Percentiles rank a stretch among this genome's conserved stretches.
These are phyloP conservation scores for Pontederia paniculata DNA, from an alignment of 176 grass and related monocot species.

Conservation along the genomic window DNA sequence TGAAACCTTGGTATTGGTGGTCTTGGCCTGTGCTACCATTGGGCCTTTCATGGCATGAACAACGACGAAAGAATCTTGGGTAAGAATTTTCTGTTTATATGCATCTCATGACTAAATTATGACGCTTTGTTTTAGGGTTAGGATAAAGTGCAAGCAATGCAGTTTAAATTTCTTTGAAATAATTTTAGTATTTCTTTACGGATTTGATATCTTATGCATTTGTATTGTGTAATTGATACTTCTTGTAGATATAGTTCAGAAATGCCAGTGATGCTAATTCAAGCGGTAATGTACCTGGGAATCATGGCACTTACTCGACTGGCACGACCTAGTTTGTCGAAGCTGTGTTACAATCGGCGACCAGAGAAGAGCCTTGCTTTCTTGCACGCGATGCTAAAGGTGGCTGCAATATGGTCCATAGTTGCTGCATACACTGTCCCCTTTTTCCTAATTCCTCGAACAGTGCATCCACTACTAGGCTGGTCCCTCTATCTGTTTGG, in stretches of 20 bases:
- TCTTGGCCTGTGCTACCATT: constrained; percentile 94
- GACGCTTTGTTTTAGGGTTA: too few relatives aligned
- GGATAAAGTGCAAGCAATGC: too few relatives aligned
- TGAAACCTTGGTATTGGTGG: constrained; percentile 99
- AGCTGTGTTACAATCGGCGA: constrained; percentile 67
- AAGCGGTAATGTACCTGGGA: constrained; percentile 47
- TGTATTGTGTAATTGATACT: not conserved
- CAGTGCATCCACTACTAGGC: constrained; percentile 76
- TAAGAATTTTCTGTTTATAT: constrained; percentile 24
- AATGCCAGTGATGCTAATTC: constrained; percentile 61
- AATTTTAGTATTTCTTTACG: not conserved
- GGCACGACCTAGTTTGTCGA: constrained; percentile 58
- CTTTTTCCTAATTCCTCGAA: constrained; percentile 84
- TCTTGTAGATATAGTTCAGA: constrained; percentile 70
- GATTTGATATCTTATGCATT: not conserved
- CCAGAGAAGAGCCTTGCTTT: constrained; percentile 54
- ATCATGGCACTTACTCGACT: constrained; percentile 57
- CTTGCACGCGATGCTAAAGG: constrained; percentile 61
- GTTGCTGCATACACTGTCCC: constrained; percentile 61
- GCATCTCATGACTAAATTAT: too few relatives aligned
- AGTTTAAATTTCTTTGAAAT: not conserved
- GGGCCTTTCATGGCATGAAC: constrained; percentile 92
- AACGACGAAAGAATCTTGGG: constrained; percentile 83
- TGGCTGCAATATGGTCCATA: constrained; percentile 44
- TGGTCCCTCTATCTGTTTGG: constrained; percentile 86